A percentile compares a stretch with the other conserved stretches of the same genome.
These are phyloP conservation scores for Trichomonas gallinae DNA, from an alignment of 208 protist genomes.

Conservation along the genomic window DNA sequence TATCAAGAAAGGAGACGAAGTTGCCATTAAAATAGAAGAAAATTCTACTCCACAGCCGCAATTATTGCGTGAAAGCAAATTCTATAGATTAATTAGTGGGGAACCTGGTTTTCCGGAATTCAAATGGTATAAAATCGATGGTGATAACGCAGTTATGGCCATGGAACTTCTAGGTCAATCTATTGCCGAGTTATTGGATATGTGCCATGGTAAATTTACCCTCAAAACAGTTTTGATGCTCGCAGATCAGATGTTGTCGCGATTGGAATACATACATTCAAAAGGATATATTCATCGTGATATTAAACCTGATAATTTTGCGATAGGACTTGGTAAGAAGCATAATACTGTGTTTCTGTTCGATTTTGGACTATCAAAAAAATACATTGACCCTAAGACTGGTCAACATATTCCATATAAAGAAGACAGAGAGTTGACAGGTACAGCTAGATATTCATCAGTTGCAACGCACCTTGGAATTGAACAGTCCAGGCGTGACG, in stretches of 20 bases:
- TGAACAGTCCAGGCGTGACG: neutral
- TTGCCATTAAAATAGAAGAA: conserved; percentile 33
- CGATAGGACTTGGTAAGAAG: neutral
- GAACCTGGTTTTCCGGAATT: neutral
- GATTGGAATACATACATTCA: neutral
- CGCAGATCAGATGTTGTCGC: neutral
- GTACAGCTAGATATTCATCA: neutral
- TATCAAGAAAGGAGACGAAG: conserved; percentile 49
- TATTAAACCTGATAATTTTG: conserved; percentile 1
- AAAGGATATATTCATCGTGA: neutral
- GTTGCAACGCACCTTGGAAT: neutral
- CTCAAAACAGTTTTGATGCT: neutral
- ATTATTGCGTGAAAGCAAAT: neutral
- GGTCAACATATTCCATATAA: neutral
- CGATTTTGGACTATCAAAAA: conserved; percentile 1
- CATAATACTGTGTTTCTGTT: neutral
- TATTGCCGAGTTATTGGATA: neutral
- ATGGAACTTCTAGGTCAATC: neutral
- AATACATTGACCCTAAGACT: neutral
- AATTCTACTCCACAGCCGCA: neutral
- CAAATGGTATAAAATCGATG: neutral
- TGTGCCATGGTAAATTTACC: neutral
- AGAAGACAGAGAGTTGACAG: neutral
- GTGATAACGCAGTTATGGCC: neutral
- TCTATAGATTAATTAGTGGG: neutral